phyloP scores from a whole-genome alignment of 331 rosid genomes.

The Phaseolus coccineus region DNA sequence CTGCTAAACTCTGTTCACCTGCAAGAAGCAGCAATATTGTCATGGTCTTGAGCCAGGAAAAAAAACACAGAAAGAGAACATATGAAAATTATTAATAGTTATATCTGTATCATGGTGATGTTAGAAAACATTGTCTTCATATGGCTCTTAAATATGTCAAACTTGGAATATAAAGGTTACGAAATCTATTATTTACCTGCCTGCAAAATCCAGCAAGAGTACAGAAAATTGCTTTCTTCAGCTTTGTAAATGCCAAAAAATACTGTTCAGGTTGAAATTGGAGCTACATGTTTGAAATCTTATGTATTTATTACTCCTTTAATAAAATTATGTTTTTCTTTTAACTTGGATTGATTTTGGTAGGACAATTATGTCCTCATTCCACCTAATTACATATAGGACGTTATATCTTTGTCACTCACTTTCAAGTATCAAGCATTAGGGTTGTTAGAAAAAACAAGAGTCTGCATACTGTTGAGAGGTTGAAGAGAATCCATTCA shows the following conservation, averaged over 20 bases:
- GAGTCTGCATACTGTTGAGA: constrained; percentile 22
- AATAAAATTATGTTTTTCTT: background rate
- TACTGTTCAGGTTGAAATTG: constrained; percentile 32
- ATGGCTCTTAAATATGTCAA: constrained; percentile 23
- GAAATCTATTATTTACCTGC: constrained; percentile 37
- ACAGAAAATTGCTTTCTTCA: constrained; percentile 42
- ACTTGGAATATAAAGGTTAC: constrained; percentile 36
- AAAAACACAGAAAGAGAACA: background rate
- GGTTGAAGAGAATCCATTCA: constrained; percentile 34
- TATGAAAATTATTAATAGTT: background rate
- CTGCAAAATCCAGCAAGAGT: constrained; percentile 38
- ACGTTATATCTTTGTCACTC: constrained; percentile 49
- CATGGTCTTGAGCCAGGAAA: constrained; percentile 28
- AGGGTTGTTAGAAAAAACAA: constrained; percentile 53
- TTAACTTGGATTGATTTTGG: background rate
- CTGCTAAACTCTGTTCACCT: constrained; percentile 51
- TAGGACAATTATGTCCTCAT: constrained; percentile 21
- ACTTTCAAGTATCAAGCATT: constrained; percentile 25
- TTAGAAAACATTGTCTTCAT: constrained; percentile 36
- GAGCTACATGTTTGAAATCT: constrained; percentile 17
- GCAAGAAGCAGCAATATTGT: constrained; percentile 28
- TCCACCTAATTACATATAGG: constrained; percentile 25
- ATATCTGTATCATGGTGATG: constrained; percentile 11
- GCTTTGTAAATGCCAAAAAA: constrained; percentile 43
- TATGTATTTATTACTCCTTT: background rate